Base-by-base conservation (phyloP, 1,284 basidiomycete genomes). In the Cerrena zonata region DNA sequence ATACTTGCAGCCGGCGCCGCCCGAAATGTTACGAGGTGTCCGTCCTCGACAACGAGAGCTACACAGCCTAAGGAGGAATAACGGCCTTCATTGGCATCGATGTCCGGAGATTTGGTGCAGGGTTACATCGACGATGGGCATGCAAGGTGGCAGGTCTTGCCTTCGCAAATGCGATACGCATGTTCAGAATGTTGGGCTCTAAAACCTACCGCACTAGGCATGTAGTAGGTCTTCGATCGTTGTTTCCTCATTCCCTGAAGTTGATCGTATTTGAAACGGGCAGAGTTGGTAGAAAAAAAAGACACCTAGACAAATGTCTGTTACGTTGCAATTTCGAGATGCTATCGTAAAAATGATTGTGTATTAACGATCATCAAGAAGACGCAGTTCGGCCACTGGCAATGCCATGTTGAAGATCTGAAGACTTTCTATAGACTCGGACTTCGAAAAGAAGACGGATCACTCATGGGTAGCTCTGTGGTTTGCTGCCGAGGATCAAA, bases 261-360 rank as follows among this genome's bases (percentile, higher is more conserved):
- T 13, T 36, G 36, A 23, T 11, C 18, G 19, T 19, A n/a, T n/a
- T 5, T 25, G 4, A 24, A 12, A 48, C 66, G 64, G 61, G 80
- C 84, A 21, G 79, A 77, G 47, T 84, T 85, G 60, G 80, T 82
- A 38, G 78, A 79, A 53, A 80, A 75, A 49, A 72, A 67, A n/a
- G 67, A 74, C 47, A 85, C 85, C 60, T 86, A 82, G 82, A 76
- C 77, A 49, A 84, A 85, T 59, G 73, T 82, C 48, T 85, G 81
- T 62, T 81, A 82, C 3, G 79, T 79, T 40, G 59, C 73, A 38
- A 55, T 69, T 78, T 70, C 60, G 66, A 54, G 51, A 59, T 21
- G 80, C 84, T 53, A 84, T 84, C 61, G 75, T 71, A 61, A 78
- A 78, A 48, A 84, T 86, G 75, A 77, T 12, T 69, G 69, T 40